phyloP scores from a whole-genome alignment of 208 protist genomes.

The Lotmaria passim region DNA sequence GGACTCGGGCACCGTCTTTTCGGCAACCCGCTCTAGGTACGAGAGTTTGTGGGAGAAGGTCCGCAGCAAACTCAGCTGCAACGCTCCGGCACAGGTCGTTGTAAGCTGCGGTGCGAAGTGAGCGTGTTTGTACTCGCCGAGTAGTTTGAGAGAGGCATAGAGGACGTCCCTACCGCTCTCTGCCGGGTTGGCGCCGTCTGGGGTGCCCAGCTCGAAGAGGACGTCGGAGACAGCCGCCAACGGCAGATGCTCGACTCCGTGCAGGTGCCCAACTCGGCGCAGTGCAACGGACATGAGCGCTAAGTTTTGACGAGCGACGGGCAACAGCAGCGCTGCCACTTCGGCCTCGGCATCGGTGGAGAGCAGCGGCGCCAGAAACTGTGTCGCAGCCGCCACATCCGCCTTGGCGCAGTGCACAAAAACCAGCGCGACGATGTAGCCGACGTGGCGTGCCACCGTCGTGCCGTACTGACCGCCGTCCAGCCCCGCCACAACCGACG shows the following conservation, averaged over 20 bases:
- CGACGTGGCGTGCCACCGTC: constrained; percentile 58
- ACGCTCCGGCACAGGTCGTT: constrained; percentile 39
- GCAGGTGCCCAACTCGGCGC: constrained; percentile 38
- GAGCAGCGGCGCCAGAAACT: constrained; percentile 34
- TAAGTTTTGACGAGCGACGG: constrained; percentile 72
- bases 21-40: constrained; percentile 61
- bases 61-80: constrained; percentile 64
- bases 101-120: constrained; percentile 39
- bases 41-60: constrained; percentile 44
- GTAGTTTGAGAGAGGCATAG: constrained; percentile 43
- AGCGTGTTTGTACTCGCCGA: constrained; percentile 35
- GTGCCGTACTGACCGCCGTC: constrained; percentile 43
- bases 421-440: constrained; percentile 58
- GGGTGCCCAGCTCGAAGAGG: constrained; percentile 40
- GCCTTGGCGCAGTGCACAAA: constrained; percentile 39
- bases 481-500: constrained; percentile 31
- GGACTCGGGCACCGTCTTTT: constrained; percentile 44
- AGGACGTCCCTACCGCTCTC: constrained; percentile 42
- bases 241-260: constrained; percentile 45
- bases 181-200: constrained; percentile 29
- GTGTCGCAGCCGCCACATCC: constrained; percentile 28
- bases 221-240: constrained; percentile 74
- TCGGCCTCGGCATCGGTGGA: constrained; percentile 26
- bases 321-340: constrained; percentile 52
- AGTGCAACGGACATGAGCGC: constrained; percentile 59